phyloP scores from a whole-genome alignment of 1,284 basidiomycete species.

The Wallemia ichthyophaga region DNA sequence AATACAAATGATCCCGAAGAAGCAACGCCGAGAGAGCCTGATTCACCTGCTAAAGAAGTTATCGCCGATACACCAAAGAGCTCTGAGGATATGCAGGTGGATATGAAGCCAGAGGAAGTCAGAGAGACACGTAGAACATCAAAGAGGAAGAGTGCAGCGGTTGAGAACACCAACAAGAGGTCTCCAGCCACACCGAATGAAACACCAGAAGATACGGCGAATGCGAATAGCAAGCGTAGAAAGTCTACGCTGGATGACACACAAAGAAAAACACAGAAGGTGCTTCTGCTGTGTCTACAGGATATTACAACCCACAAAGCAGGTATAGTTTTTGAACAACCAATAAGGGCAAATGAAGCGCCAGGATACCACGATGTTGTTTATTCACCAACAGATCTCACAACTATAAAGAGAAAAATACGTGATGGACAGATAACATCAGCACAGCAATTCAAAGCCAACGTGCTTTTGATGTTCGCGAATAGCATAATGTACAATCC shows the following conservation, averaged over 20 bases:
- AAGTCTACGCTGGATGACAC: neutral
- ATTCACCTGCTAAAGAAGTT: conserved; percentile 1
- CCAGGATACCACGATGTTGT: conserved; percentile 72
- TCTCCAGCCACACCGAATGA: conserved; percentile 13
- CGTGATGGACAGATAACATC: conserved; percentile 49
- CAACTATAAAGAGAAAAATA: conserved; percentile 51
- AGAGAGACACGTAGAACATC: neutral
- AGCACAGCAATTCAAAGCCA: conserved; percentile 58
- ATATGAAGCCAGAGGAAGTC: neutral
- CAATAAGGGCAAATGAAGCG: conserved; percentile 58
- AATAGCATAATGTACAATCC: conserved; percentile 89
- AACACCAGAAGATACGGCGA: conserved; percentile 11
- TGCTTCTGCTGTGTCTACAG: conserved; percentile 46
- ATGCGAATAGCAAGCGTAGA: neutral
- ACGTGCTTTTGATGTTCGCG: conserved; percentile 72
- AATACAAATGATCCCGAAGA: neutral
- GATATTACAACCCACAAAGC: conserved; percentile 54
- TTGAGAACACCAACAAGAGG: neutral
- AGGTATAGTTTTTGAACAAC: conserved; percentile 65
- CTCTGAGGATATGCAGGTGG: neutral
- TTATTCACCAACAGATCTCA: conserved; percentile 69
- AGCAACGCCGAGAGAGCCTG: neutral
- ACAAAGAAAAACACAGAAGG: conserved; percentile 22
- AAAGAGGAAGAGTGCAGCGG: neutral
- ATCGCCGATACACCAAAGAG: neutral